phyloP scores from a whole-genome alignment of 805 yeast genomes.

The Spathaspora girioi region DNA sequence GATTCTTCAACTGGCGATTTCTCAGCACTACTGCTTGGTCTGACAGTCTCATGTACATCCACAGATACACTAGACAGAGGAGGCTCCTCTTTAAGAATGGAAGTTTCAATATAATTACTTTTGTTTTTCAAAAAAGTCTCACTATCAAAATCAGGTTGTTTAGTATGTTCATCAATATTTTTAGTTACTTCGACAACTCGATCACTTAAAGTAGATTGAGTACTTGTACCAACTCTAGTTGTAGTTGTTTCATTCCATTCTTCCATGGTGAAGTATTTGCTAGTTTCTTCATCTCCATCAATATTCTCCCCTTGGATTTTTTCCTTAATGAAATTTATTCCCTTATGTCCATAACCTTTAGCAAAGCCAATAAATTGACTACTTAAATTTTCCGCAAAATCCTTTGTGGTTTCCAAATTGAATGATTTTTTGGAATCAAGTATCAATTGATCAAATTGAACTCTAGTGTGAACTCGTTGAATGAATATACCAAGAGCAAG shows the following conservation, averaged over 20 bases:
- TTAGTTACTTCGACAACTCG: constrained; percentile 14
- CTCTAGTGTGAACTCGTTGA: constrained; percentile 32
- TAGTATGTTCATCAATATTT: constrained; percentile 13
- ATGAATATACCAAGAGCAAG: constrained; percentile 28
- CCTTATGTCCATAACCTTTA: constrained; percentile 8
- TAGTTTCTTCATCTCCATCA: constrained; percentile 18
- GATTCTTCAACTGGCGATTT: not conserved
- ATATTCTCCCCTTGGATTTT: constrained; percentile 21
- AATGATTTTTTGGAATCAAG: constrained; percentile 14
- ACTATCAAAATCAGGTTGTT: constrained; percentile 10
- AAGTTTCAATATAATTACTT: constrained; percentile 7
- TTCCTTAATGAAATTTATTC: constrained; percentile 24
- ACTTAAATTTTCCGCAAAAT: constrained; percentile 18
- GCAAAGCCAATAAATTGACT: constrained; percentile 5
- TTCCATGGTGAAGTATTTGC: constrained; percentile 19
- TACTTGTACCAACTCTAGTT: not conserved
- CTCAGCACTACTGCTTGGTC: not conserved
- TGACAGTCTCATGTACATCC: not conserved
- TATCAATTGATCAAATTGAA: constrained; percentile 25
- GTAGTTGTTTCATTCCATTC: constrained; percentile 14
- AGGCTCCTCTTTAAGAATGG: not conserved
- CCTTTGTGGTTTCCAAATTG: constrained; percentile 21
- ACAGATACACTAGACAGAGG: not conserved
- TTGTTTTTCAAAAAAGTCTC: constrained; percentile 11
- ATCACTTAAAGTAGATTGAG: constrained; percentile 6